These are phyloP conservation scores for Pseudozyma pruni DNA, from an alignment of 1,284 basidiomycete genomes.

Conservation along the genomic window DNA sequence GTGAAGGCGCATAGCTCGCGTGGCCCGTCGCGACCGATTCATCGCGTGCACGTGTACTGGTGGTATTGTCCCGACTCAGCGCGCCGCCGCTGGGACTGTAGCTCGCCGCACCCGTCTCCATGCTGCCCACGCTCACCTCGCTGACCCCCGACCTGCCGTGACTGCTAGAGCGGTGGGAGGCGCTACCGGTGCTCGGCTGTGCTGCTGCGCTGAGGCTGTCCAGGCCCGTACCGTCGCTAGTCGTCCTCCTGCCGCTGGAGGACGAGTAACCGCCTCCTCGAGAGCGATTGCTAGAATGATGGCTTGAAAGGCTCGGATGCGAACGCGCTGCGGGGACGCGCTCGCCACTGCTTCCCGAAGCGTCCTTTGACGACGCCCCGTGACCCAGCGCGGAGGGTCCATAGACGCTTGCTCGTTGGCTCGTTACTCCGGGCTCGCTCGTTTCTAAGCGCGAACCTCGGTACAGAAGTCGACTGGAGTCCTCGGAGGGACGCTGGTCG, in stretches of 20 bases:
- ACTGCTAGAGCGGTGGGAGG: constrained; percentile 26
- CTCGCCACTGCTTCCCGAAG: constrained; percentile 32
- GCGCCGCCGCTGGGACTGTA: constrained; percentile 43
- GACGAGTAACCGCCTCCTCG: constrained; percentile 41
- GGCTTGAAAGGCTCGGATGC: constrained; percentile 33
- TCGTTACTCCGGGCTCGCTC: constrained; percentile 43
- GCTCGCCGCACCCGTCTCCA: constrained; percentile 51
- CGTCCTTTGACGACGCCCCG: constrained; percentile 34
- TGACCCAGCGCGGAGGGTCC: constrained; percentile 36
- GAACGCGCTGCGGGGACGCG: constrained; percentile 8
- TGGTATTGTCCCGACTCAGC: constrained; percentile 40
- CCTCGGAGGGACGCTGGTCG: constrained; percentile 23
- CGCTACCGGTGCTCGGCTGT: constrained; percentile 28
- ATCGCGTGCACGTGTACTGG: constrained; percentile 48
- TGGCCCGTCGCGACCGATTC: constrained; percentile 3
- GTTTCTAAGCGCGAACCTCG: constrained; percentile 18
- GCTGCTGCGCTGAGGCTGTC: constrained; percentile 45
- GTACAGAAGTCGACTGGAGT: constrained; percentile 23
- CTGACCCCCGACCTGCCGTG: constrained; percentile 25
- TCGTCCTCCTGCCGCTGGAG: constrained; percentile 28
- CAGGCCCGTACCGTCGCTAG: constrained; percentile 30
- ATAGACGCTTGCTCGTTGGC: constrained; percentile 48
- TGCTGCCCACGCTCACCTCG: constrained; percentile 26
- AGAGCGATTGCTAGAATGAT: constrained; percentile 24
- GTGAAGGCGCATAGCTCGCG: constrained; percentile 13